Conservation (phyloP, 805 yeast genomes). For the Starmerella roubikii region DNA sequence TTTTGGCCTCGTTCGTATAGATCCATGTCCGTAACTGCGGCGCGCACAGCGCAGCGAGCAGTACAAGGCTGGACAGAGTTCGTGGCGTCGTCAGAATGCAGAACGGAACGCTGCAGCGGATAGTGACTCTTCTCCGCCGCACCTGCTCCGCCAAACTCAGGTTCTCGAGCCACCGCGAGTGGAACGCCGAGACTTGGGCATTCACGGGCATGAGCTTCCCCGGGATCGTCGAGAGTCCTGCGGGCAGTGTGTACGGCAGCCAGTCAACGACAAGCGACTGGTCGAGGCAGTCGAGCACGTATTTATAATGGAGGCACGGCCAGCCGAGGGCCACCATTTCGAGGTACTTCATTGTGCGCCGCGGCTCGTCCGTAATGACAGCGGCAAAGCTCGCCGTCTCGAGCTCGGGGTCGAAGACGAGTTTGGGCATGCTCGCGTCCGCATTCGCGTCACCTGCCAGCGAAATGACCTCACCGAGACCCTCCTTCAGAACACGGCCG, state of each 20-base stretch:
- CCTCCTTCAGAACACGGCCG: slow-evolving; percentile 7
- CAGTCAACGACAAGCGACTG: slow-evolving; percentile 29
- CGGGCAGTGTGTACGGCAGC: slow-evolving; percentile 48
- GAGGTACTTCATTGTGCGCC: slow-evolving; percentile 60
- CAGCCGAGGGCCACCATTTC: slow-evolving; percentile 71
- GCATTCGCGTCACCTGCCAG: background rate
- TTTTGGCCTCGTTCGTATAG: background rate
- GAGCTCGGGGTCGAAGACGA: slow-evolving; percentile 3
- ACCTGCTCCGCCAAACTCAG: slow-evolving; percentile 21
- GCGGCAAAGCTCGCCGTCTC: slow-evolving; percentile 41
- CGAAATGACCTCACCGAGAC: slow-evolving; percentile 3
- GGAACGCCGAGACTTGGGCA: slow-evolving; percentile 19
- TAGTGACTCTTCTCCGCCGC: slow-evolving; percentile 14
- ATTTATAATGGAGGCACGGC: slow-evolving; percentile 64
- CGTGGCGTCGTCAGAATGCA: slow-evolving; percentile 10
- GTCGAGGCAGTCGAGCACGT: slow-evolving; percentile 33
- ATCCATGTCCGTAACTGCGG: slow-evolving; percentile 8
- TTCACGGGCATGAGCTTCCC: slow-evolving; percentile 18
- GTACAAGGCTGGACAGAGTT: background rate
- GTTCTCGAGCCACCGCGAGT: slow-evolving; percentile 16
- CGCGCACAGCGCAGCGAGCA: slow-evolving; percentile 11
- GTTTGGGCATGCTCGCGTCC: slow-evolving; percentile 6
- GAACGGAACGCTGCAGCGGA: slow-evolving; percentile 14
- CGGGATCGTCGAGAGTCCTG: slow-evolving; percentile 49
- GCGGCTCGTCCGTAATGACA: slow-evolving; percentile 42